A percentile compares a stretch with the other conserved stretches of the same genome.
Evolutionary conservation across 441 rosid species (phyloP).

Genomic region (Erodium texanum): DNA sequence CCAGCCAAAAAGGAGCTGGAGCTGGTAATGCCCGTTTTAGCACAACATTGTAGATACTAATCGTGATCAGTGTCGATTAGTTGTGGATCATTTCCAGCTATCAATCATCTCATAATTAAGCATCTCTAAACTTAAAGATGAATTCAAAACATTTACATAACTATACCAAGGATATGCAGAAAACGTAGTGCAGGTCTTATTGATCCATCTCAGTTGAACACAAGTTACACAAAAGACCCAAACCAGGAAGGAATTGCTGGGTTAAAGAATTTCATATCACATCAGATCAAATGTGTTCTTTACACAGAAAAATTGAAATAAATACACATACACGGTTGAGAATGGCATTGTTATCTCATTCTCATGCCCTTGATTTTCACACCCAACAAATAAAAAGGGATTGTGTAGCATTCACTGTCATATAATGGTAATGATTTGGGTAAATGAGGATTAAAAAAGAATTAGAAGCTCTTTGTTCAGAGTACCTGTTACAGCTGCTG

Average conservation of each 20-base stretch:
- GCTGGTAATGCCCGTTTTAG: neutral
- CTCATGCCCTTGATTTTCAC: constrained; percentile 24
- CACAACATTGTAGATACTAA: neutral
- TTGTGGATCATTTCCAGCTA: neutral
- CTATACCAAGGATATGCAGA: neutral
- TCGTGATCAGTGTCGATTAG: neutral
- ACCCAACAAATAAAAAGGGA: constrained; percentile 12
- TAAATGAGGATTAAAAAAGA: constrained; percentile 12
- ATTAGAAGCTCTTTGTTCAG: constrained; percentile 6
- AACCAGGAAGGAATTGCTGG: constrained; percentile 11
- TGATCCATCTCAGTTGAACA: neutral
- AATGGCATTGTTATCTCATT: constrained; percentile 30
- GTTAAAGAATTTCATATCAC: constrained; percentile 16
- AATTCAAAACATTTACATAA: too few species aligned
- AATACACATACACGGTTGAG: constrained; percentile 29
- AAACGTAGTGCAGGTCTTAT: neutral
- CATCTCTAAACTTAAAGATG: neutral
- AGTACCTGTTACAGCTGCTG: constrained; percentile 25
- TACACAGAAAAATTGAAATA: constrained; percentile 28
- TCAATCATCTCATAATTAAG: neutral
- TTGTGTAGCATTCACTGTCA: constrained; percentile 22
- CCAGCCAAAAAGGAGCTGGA: neutral
- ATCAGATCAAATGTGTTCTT: constrained; percentile 25
- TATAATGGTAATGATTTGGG: constrained; percentile 22
- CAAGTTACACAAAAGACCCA: neutral